Evolutionary conservation across 768 basidiomycete species (phyloP), one percentile per base, ranked within the genome.

Genomic region (Kwoniella dendrophila): DNA sequence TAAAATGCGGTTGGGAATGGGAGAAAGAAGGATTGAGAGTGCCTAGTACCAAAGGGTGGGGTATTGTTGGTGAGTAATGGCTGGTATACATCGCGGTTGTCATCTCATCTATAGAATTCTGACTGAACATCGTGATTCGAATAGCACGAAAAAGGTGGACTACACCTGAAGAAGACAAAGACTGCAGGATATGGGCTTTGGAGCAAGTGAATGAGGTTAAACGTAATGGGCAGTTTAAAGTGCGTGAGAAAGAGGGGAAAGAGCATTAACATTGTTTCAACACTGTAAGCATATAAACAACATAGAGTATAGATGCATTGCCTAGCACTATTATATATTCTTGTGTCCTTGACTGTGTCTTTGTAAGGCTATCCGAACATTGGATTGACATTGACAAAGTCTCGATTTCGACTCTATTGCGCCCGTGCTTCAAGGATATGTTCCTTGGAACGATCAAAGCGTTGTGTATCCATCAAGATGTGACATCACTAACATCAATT

Each of bases 11-110:
- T 2, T 97, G 92, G 90, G 82, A 85, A 62, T 83, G 92, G 12
- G 94, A 96, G 78, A 86, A 86, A 56, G 95, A 98, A 78, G 85
- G 82, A 26, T 77, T 98, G 67, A 82, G 95, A 62, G 94, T 98
- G 12, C 94, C 94, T 1, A 92, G 90, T 76, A 96, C 95, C 40
- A 84, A 92, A 61, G 92, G 92, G 73, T 96, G 93, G 92, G 90
- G 88, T 0, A 84, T 96, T 52, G 79, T 95, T 30, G 93, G 94
- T 92, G 56, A 22, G 86, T 82, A 7, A 34, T 4, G 6, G 10
- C 32, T 12, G 1, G 24, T 30, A 26, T 33, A 18, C 14, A 27
- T 45, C 20, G 12, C 40, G 14, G 24, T n/a, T 34, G 12, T 22
- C 20, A 11, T 27, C 33, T n/a, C 8, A 4, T 48, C 32, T 43